These are phyloP conservation scores for Aspergillus mulundensis DNA, from an alignment of 495 filamentous ascomycete species.

Conservation along the genomic window DNA sequence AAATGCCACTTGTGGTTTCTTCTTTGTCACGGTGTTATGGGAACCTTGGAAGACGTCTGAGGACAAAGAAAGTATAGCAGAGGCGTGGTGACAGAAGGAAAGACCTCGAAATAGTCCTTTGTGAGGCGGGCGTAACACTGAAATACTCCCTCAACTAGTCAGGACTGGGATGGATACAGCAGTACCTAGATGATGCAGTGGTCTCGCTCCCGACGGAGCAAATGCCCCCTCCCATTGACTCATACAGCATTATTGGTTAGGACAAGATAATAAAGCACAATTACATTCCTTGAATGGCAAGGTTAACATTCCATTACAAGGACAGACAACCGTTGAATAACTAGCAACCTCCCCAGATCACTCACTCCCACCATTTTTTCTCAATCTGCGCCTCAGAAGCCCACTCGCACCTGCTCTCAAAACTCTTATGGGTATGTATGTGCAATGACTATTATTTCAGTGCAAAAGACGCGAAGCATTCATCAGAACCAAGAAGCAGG, in stretches of 20 bases:
- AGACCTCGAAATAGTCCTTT: background rate
- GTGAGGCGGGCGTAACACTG: background rate
- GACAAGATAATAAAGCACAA: slow-evolving; percentile 13
- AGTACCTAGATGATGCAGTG: background rate
- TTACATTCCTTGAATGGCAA: slow-evolving; percentile 18
- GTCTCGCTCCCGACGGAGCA: background rate
- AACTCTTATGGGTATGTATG: slow-evolving; percentile 29
- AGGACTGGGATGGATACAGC: background rate
- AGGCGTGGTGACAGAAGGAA: background rate
- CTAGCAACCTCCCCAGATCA: background rate
- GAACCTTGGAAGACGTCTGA: background rate
- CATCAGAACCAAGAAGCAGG: slow-evolving; percentile 19
- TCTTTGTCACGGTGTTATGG: background rate
- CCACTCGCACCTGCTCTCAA: slow-evolving; percentile 21
- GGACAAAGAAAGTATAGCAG: slow-evolving; percentile 1
- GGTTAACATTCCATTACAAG: slow-evolving; percentile 10
- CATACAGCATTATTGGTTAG: slow-evolving; percentile 14
- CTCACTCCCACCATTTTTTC: slow-evolving; percentile 10
- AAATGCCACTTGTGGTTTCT: background rate
- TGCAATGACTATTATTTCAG: slow-evolving; percentile 21
- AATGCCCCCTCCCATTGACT: slow-evolving; percentile 11
- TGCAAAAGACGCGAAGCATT: slow-evolving; percentile 15
- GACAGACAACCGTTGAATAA: slow-evolving; percentile 12
- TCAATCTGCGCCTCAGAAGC: slow-evolving; percentile 18
- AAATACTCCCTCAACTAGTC: no score